phyloP scores from a whole-genome alignment of 2,329 filamentous ascomycete species.

The Aspergillus ochraceoroseus region DNA sequence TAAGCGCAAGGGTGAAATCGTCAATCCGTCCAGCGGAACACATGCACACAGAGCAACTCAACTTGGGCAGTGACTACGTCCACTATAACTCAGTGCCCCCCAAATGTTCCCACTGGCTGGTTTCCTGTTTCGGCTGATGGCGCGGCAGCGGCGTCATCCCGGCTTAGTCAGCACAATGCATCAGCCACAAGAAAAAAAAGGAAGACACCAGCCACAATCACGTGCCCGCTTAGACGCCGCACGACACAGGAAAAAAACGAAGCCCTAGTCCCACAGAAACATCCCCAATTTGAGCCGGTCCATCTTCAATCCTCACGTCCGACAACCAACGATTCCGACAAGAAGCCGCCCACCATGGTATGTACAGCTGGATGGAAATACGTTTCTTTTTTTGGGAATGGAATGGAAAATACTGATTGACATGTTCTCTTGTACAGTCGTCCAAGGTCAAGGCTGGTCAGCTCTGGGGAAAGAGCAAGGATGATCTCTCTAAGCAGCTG shows the following conservation, averaged over 20 bases:
- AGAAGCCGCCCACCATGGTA: constrained; percentile 44
- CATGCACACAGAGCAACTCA: no score
- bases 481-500: constrained; percentile 93
- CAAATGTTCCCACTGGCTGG: no score
- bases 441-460: constrained; percentile 86
- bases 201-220: constrained; percentile 23
- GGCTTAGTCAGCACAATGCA: no score
- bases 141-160: constrained; percentile 11
- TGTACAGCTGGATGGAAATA: constrained; percentile 22
- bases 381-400: not conserved
- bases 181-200: constrained; percentile 1
- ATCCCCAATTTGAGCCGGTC: constrained; percentile 37
- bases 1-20: not conserved
- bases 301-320: constrained; percentile 44
- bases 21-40: constrained; percentile 14
- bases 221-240: constrained; percentile 33
- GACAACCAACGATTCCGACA: constrained; percentile 46
- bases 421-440: constrained; percentile 45
- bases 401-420: constrained; percentile 22
- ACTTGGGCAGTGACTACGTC: no score
- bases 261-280: constrained; percentile 46
- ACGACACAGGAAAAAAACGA: constrained; percentile 35
- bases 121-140: not conserved
- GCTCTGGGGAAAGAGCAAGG: constrained; percentile 99
- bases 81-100: no score